Evolutionary conservation across 2,329 filamentous ascomycete genomes (phyloP).

Genomic region (Ophiostoma sp.): DNA sequence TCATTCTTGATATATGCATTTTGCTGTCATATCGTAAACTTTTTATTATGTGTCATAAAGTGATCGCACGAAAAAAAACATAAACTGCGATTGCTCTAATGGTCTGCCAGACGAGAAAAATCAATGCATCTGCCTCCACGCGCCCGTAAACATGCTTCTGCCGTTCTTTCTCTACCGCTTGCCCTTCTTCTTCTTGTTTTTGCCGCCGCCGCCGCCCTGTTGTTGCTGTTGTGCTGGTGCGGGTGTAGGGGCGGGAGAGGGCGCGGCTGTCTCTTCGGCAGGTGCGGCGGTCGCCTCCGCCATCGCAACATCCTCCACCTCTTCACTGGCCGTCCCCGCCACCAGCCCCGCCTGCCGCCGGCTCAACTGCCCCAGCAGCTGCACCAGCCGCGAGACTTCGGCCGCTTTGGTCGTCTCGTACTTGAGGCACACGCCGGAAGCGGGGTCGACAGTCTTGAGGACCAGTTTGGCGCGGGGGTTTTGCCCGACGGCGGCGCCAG

Average conservation of each 20-base stretch:
- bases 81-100: neutral
- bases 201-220: slow-evolving; percentile 43
- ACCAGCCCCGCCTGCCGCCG: slow-evolving; percentile 63
- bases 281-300: slow-evolving; percentile 36
- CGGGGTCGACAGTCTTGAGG: slow-evolving; percentile 87
- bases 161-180: slow-evolving; percentile 52
- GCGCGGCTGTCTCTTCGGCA: slow-evolving; percentile 31
- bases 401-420: slow-evolving; percentile 89
- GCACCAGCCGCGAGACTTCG: slow-evolving; percentile 81
- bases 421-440: slow-evolving; percentile 78
- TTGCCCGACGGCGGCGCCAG: slow-evolving; percentile 30
- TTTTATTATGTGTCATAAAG: neutral
- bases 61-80: neutral
- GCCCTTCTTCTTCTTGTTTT: slow-evolving; percentile 71
- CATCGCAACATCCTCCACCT: slow-evolving; percentile 36
- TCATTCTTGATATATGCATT: neutral
- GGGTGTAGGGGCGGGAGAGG: slow-evolving; percentile 36
- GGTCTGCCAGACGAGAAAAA: neutral
- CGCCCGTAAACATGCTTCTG: neutral
- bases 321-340: slow-evolving; percentile 44
- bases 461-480: slow-evolving; percentile 68
- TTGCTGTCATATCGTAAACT: neutral
- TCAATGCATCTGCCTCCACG: neutral
- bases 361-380: slow-evolving; percentile 73
- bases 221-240: slow-evolving; percentile 26